Percentiles rank a stretch among this genome's conserved stretches.
Evolutionary conservation across 148 eudicot species (phyloP).

Genomic region (Amaranthus palmeri): DNA sequence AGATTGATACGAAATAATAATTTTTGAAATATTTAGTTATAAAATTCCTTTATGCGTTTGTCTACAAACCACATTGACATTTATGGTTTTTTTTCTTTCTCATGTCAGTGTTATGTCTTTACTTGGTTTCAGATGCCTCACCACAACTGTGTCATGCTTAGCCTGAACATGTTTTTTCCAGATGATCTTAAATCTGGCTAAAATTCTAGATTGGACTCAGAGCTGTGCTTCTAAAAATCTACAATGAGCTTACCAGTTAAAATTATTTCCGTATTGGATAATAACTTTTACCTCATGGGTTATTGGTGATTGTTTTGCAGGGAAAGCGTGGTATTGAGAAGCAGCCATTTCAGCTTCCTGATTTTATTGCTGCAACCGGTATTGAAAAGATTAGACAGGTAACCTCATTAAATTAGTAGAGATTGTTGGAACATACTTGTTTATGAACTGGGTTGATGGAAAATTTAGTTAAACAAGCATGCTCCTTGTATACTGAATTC

Average conservation of each 20-base stretch:
- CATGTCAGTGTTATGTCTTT: constrained; percentile 18
- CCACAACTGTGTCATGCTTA: constrained; percentile 19
- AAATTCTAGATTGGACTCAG: constrained; percentile 9
- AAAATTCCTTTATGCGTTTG: background rate
- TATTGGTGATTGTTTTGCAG: constrained; percentile 46
- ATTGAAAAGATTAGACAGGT: constrained; percentile 99
- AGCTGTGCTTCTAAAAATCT: constrained; percentile 1
- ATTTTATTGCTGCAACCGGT: constrained; percentile 98
- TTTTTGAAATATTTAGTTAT: background rate
- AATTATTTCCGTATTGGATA: constrained; percentile 2
- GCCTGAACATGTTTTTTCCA: constrained; percentile 21
- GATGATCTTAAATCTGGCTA: constrained; percentile 7
- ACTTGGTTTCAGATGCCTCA: constrained; percentile 20
- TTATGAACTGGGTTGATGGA: background rate
- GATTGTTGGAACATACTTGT: background rate
- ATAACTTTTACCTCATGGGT: constrained; percentile 35
- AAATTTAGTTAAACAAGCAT: background rate
- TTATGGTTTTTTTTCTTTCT: constrained; percentile 10
- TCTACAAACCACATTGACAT: background rate
- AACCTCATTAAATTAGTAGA: background rate
- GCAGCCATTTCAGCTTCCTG: constrained; percentile 99
- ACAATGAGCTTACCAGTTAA: background rate
- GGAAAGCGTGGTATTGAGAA: constrained; percentile 98
- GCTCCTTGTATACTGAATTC: background rate
- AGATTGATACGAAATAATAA: constrained; percentile 7